Evolutionary conservation across 495 filamentous ascomycete genomes (phyloP).

Genomic region (Penicillium alfredii): DNA sequence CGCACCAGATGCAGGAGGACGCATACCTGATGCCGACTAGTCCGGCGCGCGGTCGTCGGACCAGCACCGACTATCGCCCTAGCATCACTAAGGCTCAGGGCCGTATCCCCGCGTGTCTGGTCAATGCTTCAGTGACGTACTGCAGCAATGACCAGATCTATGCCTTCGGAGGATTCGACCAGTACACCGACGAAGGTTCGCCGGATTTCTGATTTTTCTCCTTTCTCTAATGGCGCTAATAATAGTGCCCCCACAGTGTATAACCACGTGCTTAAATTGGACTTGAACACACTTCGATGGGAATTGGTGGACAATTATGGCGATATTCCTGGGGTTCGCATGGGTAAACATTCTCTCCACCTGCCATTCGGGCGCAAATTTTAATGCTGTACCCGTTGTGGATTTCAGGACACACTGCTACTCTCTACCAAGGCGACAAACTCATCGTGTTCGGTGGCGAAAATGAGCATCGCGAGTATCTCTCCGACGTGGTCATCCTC

Average conservation of each 20-base stretch:
- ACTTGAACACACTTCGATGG: conserved; percentile 84
- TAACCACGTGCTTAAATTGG: conserved; percentile 88
- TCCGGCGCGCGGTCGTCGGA: conserved; percentile 55
- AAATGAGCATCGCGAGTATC: conserved; percentile 92
- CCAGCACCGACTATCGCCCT: conserved; percentile 67
- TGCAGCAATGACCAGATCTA: conserved; percentile 95
- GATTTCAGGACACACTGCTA: conserved; percentile 87
- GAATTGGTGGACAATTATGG: conserved; percentile 96
- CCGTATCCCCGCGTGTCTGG: conserved; percentile 85
- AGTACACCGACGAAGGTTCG: conserved; percentile 94
- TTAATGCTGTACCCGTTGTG: conserved; percentile 2
- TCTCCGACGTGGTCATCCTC: conserved; percentile 93
- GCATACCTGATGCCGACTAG: conserved; percentile 83
- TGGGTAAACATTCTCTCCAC: conserved; percentile 58
- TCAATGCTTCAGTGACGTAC: conserved; percentile 96
- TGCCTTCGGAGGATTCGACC: conserved; percentile 98
- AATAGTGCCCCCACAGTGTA: conserved; percentile 55
- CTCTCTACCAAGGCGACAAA: conserved; percentile 88
- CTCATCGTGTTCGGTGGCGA: conserved; percentile 94
- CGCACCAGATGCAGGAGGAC: conserved; percentile 44
- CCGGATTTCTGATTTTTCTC: neutral
- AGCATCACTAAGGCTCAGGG: conserved; percentile 75
- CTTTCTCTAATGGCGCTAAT: conserved; percentile 8
- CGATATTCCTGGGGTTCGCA: conserved; percentile 94
- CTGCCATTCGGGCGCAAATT: conserved; percentile 2